These are phyloP conservation scores for Bryum argenteum DNA, from an alignment of 225 moss, liverwort and hornwort genomes.

Conservation along the genomic window DNA sequence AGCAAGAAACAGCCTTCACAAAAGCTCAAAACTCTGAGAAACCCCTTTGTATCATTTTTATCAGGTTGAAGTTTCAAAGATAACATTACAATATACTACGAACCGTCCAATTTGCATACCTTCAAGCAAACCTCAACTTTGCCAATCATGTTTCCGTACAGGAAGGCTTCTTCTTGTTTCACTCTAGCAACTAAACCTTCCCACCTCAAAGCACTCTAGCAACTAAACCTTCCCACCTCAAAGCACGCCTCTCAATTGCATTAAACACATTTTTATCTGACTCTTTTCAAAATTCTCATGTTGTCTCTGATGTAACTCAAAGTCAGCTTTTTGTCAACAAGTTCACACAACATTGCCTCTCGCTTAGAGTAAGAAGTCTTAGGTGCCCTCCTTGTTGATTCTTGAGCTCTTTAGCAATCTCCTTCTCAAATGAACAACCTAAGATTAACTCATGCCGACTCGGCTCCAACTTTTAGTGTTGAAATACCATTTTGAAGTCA, in stretches of 20 bases:
- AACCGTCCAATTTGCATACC: background rate
- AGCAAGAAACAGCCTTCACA: too few relatives aligned
- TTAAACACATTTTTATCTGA: background rate
- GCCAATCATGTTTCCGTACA: too few relatives aligned
- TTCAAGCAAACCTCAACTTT: background rate
- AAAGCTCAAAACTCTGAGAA: too few relatives aligned
- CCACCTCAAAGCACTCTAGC: too few relatives aligned
- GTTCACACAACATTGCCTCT: too few relatives aligned
- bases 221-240: background rate
- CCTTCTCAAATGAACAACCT: background rate
- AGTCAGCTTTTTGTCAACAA: background rate
- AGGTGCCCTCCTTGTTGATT: background rate
- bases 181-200: too few relatives aligned
- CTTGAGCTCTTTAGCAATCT: background rate
- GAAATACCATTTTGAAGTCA: background rate
- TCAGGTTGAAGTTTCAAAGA: too few relatives aligned
- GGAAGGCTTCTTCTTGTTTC: too few relatives aligned
- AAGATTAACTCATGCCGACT: background rate
- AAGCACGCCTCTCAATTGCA: background rate
- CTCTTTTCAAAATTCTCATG: background rate
- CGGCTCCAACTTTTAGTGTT: background rate
- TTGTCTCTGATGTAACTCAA: rapidly evolving
- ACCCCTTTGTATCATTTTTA: too few relatives aligned
- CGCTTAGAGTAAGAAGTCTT: too few relatives aligned
- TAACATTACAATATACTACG: too few relatives aligned